Percentiles rank a stretch among this genome's conserved stretches.
Evolutionary conservation across 768 basidiomycete species (phyloP).

Genomic region (Glaciozyma antarctica): DNA sequence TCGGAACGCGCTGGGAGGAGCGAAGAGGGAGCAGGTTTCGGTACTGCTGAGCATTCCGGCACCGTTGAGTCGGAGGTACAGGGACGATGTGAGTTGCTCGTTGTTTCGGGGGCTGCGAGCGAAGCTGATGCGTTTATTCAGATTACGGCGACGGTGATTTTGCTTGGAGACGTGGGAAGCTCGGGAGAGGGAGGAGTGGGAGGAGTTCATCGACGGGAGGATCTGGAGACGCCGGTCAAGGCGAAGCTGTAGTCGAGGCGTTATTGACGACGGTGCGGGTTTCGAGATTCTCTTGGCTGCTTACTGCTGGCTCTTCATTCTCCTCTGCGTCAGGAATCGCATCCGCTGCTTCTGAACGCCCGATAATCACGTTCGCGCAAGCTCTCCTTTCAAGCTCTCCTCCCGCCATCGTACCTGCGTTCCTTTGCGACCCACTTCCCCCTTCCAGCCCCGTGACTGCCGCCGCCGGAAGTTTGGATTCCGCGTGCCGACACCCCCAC

Average conservation of each 20-base stretch:
- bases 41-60: conserved; percentile 70
- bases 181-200: conserved; percentile 66
- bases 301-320: too few species aligned
- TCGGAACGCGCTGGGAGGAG: conserved; percentile 76
- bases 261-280: background rate
- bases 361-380: too few species aligned
- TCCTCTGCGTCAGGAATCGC: too few species aligned
- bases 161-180: conserved; percentile 40
- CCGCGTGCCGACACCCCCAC: too few species aligned
- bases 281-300: too few species aligned
- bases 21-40: conserved; percentile 52
- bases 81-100: conserved; percentile 62
- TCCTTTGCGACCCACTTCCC: too few species aligned
- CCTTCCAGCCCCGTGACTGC: too few species aligned
- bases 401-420: too few species aligned
- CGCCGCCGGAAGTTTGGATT: too few species aligned
- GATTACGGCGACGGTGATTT: conserved; percentile 28
- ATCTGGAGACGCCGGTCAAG: conserved; percentile 39
- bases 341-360: too few species aligned
- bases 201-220: conserved; percentile 25
- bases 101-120: background rate
- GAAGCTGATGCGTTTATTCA: background rate
- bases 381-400: too few species aligned
- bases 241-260: conserved; percentile 46
- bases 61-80: conserved; percentile 61